A percentile compares a stretch with the other conserved stretches of the same genome.
Evolutionary conservation across 2,329 filamentous ascomycete genomes (phyloP).

Genomic region (Fonsecaea pedrosoi): DNA sequence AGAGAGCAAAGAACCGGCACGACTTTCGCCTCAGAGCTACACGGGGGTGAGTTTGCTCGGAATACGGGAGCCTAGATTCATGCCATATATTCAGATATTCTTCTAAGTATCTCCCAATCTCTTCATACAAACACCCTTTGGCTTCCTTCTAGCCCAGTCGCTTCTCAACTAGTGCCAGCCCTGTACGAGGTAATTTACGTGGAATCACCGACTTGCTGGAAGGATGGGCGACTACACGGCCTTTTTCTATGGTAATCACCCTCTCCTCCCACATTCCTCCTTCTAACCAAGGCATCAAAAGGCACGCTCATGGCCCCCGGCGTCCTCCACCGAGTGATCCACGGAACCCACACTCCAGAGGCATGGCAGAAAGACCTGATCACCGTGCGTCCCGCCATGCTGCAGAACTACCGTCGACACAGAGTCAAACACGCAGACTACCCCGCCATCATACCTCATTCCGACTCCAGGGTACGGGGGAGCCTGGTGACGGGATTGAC

Average conservation of each 20-base stretch:
- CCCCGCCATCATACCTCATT: slow-evolving; percentile 69
- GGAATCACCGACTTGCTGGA: not conserved
- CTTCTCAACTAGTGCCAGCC: not conserved
- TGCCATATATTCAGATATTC: too few relatives aligned
- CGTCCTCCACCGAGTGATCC: slow-evolving; percentile 85
- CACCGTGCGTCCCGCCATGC: slow-evolving; percentile 74
- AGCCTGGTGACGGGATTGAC: slow-evolving; percentile 80
- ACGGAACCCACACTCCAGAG: slow-evolving; percentile 62
- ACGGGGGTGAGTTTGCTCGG: too few relatives aligned
- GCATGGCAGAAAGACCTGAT: slow-evolving; percentile 62
- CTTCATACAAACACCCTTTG: not conserved
- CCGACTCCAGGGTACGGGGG: slow-evolving; percentile 69
- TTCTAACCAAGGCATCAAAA: slow-evolving; percentile 36
- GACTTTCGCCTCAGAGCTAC: not conserved
- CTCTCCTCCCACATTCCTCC: slow-evolving; percentile 6
- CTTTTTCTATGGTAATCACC: slow-evolving; percentile 67
- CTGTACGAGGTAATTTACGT: not conserved
- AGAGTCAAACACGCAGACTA: slow-evolving; percentile 77
- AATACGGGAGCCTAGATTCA: too few relatives aligned
- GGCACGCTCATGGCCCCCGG: slow-evolving; percentile 79
- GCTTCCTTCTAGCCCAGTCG: not conserved
- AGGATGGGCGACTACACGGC: slow-evolving; percentile 59
- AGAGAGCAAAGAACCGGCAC: not conserved
- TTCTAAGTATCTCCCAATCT: not conserved
- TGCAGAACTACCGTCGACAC: slow-evolving; percentile 73